Base-by-base conservation (phyloP, 2,329 filamentous ascomycete species). In the Dactylellina parvicollis region DNA sequence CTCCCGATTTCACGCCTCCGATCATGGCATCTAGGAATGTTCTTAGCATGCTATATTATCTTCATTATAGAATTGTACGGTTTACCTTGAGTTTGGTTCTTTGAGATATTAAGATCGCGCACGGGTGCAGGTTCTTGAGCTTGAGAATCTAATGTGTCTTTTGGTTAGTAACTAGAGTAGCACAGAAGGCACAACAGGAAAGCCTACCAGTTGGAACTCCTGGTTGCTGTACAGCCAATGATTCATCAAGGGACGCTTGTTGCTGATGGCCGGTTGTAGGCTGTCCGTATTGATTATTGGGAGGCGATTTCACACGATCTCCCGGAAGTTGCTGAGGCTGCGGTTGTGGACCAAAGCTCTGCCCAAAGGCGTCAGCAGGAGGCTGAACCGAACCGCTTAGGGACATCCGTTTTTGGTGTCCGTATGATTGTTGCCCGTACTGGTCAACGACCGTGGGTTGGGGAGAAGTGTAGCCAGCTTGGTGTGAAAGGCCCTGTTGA, bases 401-500 rank as follows among this genome's bases (percentile, higher is more conserved):
- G 4, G 36, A 50, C 3, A 28, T 40, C 54, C 56, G 69, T 32
- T 36, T 34, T 46, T 65, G 60, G 22, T 49, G 61, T 18, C 61
- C 61, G 30, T 49, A 42, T 22, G 26, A 38, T 22, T 44, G 52
- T 47, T 44, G 52, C 26, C 59, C 67, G 26, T 72, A 59, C 9
- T 42, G 56, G 22, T 72, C 59, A 3, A 52, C 14, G 42, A 20
- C 32, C 10, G 20, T 26, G 2, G 60, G 12, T 1, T 26, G 46
- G 10, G 60, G 69, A 26, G 60, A 38, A 26, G 18, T 36, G 32
- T 55, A 61, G 5, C 44, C 38, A 16, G 16, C 38, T 42, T 60
- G 69, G 30, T 55, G 52, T n/a, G 60, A 54, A 34, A 60, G 60
- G 8, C 44, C 8, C n/a, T 59, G 47, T 14, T 60, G 69, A 38